A percentile compares a stretch with the other conserved stretches of the same genome.
phyloP scores from a whole-genome alignment of 192 early-diverging fungal species.

The Coemansia sp. region DNA sequence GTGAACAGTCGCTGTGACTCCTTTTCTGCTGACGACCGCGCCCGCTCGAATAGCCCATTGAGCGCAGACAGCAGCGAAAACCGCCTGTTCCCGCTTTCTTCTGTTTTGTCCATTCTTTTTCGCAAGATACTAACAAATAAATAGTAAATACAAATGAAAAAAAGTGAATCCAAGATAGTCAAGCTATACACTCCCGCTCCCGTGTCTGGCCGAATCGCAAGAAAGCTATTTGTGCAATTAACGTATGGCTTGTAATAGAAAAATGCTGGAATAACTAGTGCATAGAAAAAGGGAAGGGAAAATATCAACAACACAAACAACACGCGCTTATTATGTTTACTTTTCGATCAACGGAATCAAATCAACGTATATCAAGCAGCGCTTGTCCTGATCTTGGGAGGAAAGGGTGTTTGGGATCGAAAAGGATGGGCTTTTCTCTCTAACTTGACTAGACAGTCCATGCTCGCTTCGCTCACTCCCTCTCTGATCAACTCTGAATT shows the following conservation, averaged over 20 bases:
- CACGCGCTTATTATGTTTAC: neutral
- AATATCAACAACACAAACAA: neutral
- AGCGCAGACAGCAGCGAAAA: conserved; percentile 42
- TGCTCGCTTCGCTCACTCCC: no score
- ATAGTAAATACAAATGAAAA: no score
- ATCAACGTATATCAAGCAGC: neutral
- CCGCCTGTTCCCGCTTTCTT: conserved; percentile 18
- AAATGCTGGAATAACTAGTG: no score
- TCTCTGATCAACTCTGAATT: no score
- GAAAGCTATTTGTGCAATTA: no score
- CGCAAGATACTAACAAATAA: no score
- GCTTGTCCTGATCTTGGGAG: neutral
- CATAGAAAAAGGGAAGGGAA: no score
- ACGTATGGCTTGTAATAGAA: no score
- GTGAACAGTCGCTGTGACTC: conserved; percentile 43
- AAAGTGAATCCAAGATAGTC: no score
- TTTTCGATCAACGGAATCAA: neutral
- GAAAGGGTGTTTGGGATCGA: neutral
- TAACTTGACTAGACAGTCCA: no score
- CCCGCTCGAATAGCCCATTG: conserved; percentile 44
- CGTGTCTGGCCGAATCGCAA: no score
- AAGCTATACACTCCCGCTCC: no score
- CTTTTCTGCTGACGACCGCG: conserved; percentile 43
- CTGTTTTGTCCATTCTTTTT: neutral
- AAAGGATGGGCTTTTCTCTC: neutral